A percentile compares a stretch with the other conserved stretches of the same genome.
phyloP scores from a whole-genome alignment of 2,329 filamentous ascomycete genomes.

The Shiraia bambusicola region DNA sequence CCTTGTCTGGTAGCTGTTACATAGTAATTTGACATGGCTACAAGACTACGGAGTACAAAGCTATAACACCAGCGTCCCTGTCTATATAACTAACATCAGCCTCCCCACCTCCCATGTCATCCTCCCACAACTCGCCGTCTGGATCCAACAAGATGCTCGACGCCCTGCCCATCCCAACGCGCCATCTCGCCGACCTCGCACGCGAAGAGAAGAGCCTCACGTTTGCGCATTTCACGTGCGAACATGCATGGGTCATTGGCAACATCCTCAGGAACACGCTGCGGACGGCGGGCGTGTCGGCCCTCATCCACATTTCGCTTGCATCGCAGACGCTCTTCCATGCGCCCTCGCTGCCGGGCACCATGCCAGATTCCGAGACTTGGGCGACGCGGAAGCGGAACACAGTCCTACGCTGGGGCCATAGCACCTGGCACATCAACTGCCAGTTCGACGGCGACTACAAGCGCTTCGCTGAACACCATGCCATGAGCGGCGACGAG shows the following conservation, averaged over 20 bases:
- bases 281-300: slow-evolving; percentile 53
- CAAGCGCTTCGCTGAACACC: slow-evolving; percentile 64
- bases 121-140: not conserved
- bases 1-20: not conserved
- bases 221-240: slow-evolving; percentile 61
- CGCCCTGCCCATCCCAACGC: slow-evolving; percentile 35
- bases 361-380: slow-evolving; percentile 68
- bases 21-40: no score
- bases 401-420: slow-evolving; percentile 70
- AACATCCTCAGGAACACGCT: slow-evolving; percentile 65
- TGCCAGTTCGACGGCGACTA: slow-evolving; percentile 71
- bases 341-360: slow-evolving; percentile 64
- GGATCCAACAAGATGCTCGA: slow-evolving; percentile 17
- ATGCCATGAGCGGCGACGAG: slow-evolving; percentile 57
- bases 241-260: slow-evolving; percentile 67
- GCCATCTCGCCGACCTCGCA: slow-evolving; percentile 44
- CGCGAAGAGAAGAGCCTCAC: slow-evolving; percentile 47
- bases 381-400: slow-evolving; percentile 67
- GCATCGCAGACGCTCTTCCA: slow-evolving; percentile 70
- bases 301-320: slow-evolving; percentile 66
- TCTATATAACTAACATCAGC: not conserved
- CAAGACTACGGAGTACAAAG: no score
- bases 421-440: slow-evolving; percentile 70
- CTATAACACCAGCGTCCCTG: not conserved
- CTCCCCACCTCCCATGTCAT: not conserved